phyloP scores from a whole-genome alignment of 352 stramenopile species.

The Phytopythium montanum region DNA sequence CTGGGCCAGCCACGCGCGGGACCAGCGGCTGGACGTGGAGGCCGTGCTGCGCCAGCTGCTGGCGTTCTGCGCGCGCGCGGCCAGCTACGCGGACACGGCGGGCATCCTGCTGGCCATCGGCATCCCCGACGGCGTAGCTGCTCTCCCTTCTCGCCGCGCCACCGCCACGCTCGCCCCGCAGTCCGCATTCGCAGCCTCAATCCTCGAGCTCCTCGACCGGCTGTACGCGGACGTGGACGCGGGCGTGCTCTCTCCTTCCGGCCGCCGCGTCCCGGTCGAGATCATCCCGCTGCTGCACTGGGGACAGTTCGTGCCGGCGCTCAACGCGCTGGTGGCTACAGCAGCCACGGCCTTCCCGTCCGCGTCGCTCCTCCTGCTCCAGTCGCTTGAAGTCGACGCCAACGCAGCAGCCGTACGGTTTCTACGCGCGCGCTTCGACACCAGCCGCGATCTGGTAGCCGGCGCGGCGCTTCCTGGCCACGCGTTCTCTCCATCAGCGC shows the following conservation, averaged over 20 bases:
- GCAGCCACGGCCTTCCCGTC: constrained; percentile 52
- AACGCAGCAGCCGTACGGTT: constrained; percentile 40
- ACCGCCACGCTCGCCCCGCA: constrained; percentile 7
- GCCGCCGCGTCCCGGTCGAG: constrained; percentile 24
- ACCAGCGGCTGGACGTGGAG: constrained; percentile 35
- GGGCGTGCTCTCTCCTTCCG: constrained; percentile 4
- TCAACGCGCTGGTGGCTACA: constrained; percentile 91
- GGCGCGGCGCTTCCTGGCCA: constrained; percentile 88
- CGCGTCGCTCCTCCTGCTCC: constrained; percentile 70
- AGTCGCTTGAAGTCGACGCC: constrained; percentile 91
- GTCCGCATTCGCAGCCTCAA: constrained; percentile 32
- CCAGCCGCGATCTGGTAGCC: constrained; percentile 83
- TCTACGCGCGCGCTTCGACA: constrained; percentile 65
- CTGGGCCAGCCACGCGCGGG: constrained; percentile 61
- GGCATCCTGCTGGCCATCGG: constrained; percentile 59
- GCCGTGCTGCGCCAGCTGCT: constrained; percentile 43
- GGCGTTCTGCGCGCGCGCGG: constrained; percentile 44
- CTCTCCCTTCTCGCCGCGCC: constrained; percentile 8
- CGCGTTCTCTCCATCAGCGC: constrained; percentile 33
- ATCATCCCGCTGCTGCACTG: constrained; percentile 93
- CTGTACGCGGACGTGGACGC: constrained; percentile 22
- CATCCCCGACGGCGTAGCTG: constrained; percentile 17
- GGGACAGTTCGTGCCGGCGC: constrained; percentile 93
- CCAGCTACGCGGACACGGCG: constrained; percentile 35
- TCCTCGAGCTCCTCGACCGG: constrained; percentile 33